Evolutionary conservation across 2,329 filamentous ascomycete genomes (phyloP).

Genomic region (Lasiodiplodia gonubiensis): DNA sequence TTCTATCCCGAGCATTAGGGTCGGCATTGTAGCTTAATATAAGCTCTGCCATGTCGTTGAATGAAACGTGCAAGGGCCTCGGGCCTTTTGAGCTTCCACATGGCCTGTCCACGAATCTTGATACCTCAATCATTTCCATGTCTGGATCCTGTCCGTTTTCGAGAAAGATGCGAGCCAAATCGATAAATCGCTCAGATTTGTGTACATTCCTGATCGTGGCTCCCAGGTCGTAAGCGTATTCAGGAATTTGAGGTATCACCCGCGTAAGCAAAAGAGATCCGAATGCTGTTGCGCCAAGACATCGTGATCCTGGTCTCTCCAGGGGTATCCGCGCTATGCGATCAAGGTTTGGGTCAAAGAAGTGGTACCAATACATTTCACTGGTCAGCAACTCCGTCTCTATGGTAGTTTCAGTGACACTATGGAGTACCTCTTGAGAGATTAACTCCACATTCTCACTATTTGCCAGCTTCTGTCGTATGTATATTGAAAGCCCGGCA

Average conservation of each 20-base stretch:
- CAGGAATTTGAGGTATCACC: no score
- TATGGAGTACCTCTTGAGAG: not conserved
- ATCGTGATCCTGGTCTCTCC: not conserved
- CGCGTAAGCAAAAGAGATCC: not conserved
- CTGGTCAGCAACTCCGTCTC: no score
- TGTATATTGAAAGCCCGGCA: not conserved
- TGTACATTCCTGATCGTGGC: not conserved
- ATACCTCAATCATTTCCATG: not conserved
- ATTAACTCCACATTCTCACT: accelerated
- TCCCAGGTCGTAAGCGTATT: no score
- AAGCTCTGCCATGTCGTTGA: not conserved
- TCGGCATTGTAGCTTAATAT: not conserved
- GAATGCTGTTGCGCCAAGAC: not conserved
- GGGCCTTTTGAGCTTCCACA: not conserved
- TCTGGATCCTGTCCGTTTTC: not conserved
- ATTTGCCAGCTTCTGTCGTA: not conserved
- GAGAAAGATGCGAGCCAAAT: not conserved
- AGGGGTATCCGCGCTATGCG: not conserved
- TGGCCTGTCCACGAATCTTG: not conserved
- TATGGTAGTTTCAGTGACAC: no score
- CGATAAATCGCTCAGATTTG: not conserved
- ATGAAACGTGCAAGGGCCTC: not conserved
- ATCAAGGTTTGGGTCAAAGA: no score
- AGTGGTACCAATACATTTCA: no score
- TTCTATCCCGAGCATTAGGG: not conserved